Percentiles rank a stretch among this genome's conserved stretches.
These are phyloP conservation scores for Leishmania amazonensis DNA, from an alignment of 208 protist species.

Conservation along the genomic window DNA sequence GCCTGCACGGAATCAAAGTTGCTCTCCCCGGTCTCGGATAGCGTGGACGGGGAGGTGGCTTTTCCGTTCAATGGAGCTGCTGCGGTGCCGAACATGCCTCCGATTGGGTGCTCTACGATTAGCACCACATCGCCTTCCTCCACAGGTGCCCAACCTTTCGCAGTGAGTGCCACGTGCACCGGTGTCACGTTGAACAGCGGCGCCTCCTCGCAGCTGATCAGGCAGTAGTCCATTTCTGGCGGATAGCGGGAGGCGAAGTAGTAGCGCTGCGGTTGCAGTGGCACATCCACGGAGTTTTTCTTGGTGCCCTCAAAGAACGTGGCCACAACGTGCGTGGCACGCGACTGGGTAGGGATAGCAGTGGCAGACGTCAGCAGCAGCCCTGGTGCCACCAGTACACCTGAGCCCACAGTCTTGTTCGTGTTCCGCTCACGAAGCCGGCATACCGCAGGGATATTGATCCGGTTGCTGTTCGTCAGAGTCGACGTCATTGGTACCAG, in stretches of 20 bases:
- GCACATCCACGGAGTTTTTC: slow-evolving; percentile 68
- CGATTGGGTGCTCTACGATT: slow-evolving; percentile 87
- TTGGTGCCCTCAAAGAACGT: slow-evolving; percentile 92
- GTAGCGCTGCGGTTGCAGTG: slow-evolving; percentile 64
- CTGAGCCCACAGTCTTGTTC: slow-evolving; percentile 63
- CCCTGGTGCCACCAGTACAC: slow-evolving; percentile 65
- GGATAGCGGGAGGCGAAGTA: slow-evolving; percentile 85
- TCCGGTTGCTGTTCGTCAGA: slow-evolving; percentile 67
- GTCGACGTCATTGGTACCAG: slow-evolving; percentile 36
- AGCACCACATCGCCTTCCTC: slow-evolving; percentile 83
- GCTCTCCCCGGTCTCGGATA: neutral
- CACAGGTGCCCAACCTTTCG: slow-evolving; percentile 76
- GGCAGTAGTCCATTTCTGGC: slow-evolving; percentile 90
- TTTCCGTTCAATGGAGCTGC: neutral
- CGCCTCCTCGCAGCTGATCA: slow-evolving; percentile 80
- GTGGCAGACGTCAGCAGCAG: slow-evolving; percentile 74
- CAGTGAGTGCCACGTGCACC: slow-evolving; percentile 68
- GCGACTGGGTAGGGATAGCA: slow-evolving; percentile 18
- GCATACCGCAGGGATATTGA: slow-evolving; percentile 91
- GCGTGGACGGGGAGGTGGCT: neutral
- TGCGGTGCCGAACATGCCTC: slow-evolving; percentile 9
- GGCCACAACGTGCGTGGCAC: slow-evolving; percentile 54
- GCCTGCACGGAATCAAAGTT: neutral
- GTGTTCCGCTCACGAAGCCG: slow-evolving; percentile 47
- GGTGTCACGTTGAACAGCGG: slow-evolving; percentile 77